A percentile compares a stretch with the other conserved stretches of the same genome.
Evolutionary conservation across 1,284 basidiomycete species (phyloP).

Genomic region (Mixia osmundae): DNA sequence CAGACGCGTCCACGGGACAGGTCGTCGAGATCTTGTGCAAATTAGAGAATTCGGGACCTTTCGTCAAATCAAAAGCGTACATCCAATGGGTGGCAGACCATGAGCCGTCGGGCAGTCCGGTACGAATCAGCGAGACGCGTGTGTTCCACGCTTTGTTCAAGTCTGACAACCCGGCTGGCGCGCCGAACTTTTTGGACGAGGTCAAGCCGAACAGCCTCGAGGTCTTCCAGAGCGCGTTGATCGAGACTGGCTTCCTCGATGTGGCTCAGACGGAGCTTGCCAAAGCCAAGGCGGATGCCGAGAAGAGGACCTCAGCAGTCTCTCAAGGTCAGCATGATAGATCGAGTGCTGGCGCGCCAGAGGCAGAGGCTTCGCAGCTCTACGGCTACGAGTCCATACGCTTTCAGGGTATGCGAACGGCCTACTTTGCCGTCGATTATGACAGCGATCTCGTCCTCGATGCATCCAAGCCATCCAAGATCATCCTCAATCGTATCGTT

Average conservation of each 20-base stretch:
- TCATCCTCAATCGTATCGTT: slow-evolving; percentile 82
- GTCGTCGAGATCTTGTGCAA: slow-evolving; percentile 57
- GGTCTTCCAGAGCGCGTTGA: slow-evolving; percentile 49
- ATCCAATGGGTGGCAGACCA: slow-evolving; percentile 96
- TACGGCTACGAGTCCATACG: slow-evolving; percentile 80
- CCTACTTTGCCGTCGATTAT: slow-evolving; percentile 83
- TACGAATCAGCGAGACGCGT: slow-evolving; percentile 66
- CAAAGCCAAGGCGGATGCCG: slow-evolving; percentile 28
- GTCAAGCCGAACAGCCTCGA: slow-evolving; percentile 59
- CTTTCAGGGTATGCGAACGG: slow-evolving; percentile 89
- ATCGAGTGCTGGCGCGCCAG: slow-evolving; percentile 11
- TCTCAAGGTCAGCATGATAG: slow-evolving; percentile 24
- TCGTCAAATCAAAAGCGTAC: slow-evolving; percentile 70
- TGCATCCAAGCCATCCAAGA: slow-evolving; percentile 31
- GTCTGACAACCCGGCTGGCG: slow-evolving; percentile 62
- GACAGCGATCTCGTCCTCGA: slow-evolving; percentile 48
- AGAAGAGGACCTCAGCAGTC: slow-evolving; percentile 18
- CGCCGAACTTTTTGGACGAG: slow-evolving; percentile 46
- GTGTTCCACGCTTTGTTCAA: slow-evolving; percentile 88
- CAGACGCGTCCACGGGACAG: slow-evolving; percentile 41
- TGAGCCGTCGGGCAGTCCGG: slow-evolving; percentile 48
- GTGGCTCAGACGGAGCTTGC: slow-evolving; percentile 34
- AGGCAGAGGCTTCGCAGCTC: slow-evolving; percentile 43
- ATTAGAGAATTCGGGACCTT: slow-evolving; percentile 33
- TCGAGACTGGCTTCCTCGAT: slow-evolving; percentile 75